Conservation (phyloP, 306 rosid species). For the Albizia julibrissin region DNA sequence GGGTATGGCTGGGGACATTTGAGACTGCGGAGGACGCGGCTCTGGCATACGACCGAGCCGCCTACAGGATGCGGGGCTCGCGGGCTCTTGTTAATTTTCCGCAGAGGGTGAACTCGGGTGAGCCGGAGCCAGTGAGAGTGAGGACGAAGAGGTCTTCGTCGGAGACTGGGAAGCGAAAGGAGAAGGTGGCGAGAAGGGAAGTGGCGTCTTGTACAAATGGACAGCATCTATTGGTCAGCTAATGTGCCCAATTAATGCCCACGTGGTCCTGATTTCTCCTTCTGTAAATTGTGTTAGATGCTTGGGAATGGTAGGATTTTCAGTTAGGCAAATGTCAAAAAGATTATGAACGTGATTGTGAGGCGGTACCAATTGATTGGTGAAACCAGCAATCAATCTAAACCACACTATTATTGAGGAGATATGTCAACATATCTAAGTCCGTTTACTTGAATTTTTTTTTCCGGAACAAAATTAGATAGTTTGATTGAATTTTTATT, state of each 20-base stretch:
- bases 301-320: not conserved
- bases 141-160: constrained; percentile 62
- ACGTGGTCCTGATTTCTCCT: not conserved
- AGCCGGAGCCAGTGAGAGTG: constrained; percentile 85
- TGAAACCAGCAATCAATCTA: too few relatives aligned
- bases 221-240: not conserved
- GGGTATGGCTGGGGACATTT: constrained; percentile 96
- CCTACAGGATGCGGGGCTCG: constrained; percentile 89
- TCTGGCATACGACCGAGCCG: constrained; percentile 89
- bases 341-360: too few relatives aligned
- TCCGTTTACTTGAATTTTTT: not conserved
- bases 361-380: too few relatives aligned
- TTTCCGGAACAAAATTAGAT: not conserved
- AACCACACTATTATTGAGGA: not conserved
- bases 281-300: not conserved
- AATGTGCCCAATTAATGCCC: not conserved
- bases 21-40: constrained; percentile 98
- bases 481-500: not conserved
- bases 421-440: too few relatives aligned
- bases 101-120: constrained; percentile 80
- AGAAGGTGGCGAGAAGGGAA: constrained; percentile 24
- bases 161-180: constrained; percentile 47
- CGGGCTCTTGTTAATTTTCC: constrained; percentile 83
- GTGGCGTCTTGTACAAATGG: not conserved
- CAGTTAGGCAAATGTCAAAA: too few relatives aligned